Base-by-base conservation (phyloP, 2,329 filamentous ascomycete species). In the Cladosporium sp. region DNA sequence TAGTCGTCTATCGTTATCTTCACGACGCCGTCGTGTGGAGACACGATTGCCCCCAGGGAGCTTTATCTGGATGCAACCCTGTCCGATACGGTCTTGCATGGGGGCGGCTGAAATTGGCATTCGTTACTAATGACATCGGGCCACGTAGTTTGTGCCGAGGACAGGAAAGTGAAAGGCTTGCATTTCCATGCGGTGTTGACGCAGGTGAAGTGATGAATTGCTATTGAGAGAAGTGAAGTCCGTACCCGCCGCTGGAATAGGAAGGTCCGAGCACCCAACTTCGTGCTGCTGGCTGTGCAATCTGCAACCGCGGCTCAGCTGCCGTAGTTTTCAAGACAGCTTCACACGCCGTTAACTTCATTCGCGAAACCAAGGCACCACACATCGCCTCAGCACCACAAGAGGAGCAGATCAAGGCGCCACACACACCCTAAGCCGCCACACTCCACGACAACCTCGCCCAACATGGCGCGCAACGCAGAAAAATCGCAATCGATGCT, bases 401-500 rank as follows among this genome's bases (percentile, higher is more conserved):
- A n/a, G n/a, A n/a, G n/a, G n/a, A n/a, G n/a, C n/a, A n/a, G n/a
- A n/a, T n/a, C n/a, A n/a, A n/a, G n/a, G n/a, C n/a, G n/a, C n/a
- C n/a, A n/a, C n/a, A n/a, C 15, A n/a, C 12, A 0, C n/a, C 4
- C 20, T 11, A 24, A 19, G 15, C 20, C n/a, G n/a, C n/a, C 1
- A 2, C 15, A 32, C 9, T 12, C 39, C 19, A 15, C 20, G 8
- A 8, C 39, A 42, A 18, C 15, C 27, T n/a, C 20, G 8, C 22
- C 18, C 34, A 51, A 11, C 22, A 67, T 67, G 92, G 91, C 92
- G 66, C 92, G 92, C 67, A 96, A 97, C 72, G 92, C 89, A 40
- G 92, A 97, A 80, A 99, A 97, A 73, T 92, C 93, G 65, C 93
- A 99, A 78, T 96, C 91, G 42, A 99, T 99, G 92, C 92, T 99